These are phyloP conservation scores for Chaetomium cochliodes DNA, from an alignment of 495 filamentous ascomycete species.

Conservation along the genomic window DNA sequence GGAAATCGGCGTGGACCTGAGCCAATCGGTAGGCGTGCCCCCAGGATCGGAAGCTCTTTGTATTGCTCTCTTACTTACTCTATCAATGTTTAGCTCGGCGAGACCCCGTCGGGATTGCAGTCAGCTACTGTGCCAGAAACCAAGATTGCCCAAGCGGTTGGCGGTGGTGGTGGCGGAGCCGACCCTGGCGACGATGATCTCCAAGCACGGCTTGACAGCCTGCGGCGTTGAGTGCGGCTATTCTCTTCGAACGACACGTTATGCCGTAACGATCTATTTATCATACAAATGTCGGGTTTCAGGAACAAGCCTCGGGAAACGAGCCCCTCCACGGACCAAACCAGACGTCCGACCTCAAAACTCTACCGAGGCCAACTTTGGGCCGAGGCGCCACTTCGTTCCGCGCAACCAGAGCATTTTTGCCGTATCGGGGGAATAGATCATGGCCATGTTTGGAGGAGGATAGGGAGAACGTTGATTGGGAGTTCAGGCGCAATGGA, in stretches of 20 bases:
- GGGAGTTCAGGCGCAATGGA: neutral
- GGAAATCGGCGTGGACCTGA: constrained; percentile 93
- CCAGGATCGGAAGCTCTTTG: neutral
- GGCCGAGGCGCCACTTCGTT: neutral
- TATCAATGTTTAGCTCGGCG: constrained; percentile 60
- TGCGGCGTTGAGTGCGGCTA: constrained; percentile 45
- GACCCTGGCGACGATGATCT: constrained; percentile 73
- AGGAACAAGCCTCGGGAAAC: neutral
- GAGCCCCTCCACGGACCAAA: neutral
- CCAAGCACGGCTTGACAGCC: constrained; percentile 76
- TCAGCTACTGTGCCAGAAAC: constrained; percentile 57
- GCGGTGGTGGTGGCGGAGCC: constrained; percentile 59
- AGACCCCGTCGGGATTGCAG: constrained; percentile 73
- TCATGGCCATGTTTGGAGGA: neutral
- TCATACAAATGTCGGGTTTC: neutral
- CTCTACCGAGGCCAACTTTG: neutral
- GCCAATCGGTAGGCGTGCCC: constrained; percentile 66
- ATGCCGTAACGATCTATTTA: neutral
- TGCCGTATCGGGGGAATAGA: neutral
- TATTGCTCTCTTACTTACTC: constrained; percentile 19
- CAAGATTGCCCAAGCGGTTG: constrained; percentile 73
- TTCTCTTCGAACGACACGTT: neutral
- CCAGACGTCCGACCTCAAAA: neutral
- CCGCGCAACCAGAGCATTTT: neutral
- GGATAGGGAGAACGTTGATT: neutral